A percentile compares a stretch with the other conserved stretches of the same genome.
These are phyloP conservation scores for Protomyces macrosporus DNA, from an alignment of 1,139 yeast genomes.

Conservation along the genomic window DNA sequence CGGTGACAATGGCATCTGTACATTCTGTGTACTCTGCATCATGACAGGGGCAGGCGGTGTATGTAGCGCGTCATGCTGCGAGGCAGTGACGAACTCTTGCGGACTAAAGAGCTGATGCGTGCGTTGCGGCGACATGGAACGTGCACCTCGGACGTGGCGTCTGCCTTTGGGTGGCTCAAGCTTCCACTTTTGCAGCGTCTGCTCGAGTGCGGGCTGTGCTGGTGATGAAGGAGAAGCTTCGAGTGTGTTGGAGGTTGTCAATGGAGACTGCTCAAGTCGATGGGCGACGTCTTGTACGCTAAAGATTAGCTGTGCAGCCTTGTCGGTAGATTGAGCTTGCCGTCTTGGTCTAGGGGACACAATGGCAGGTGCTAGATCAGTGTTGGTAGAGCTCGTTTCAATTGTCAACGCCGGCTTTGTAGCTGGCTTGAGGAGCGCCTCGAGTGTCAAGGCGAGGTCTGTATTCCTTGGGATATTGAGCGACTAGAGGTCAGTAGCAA, in stretches of 20 bases:
- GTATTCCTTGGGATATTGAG: slow-evolving; percentile 5
- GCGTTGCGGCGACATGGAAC: neutral
- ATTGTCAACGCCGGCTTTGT: neutral
- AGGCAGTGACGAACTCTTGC: neutral
- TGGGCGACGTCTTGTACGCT: neutral
- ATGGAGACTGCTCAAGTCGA: neutral
- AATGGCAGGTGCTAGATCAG: neutral
- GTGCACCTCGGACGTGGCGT: neutral
- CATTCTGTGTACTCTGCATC: neutral
- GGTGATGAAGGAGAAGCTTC: neutral
- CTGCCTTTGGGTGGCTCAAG: neutral
- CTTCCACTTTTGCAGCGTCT: neutral
- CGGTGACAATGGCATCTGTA: neutral
- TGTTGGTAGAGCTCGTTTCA: neutral
- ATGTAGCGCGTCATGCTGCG: neutral
- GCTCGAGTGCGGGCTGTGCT: neutral
- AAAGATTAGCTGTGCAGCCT: neutral
- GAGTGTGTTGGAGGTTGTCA: neutral
- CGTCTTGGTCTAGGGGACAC: neutral
- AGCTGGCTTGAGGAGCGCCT: neutral
- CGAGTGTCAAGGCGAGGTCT: neutral
- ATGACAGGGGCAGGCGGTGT: neutral
- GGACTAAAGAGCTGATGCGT: neutral
- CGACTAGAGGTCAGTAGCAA: neutral
- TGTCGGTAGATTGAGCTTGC: neutral